Base-by-base conservation (phyloP, 495 filamentous ascomycete species). In the Aspergillus egyptiacus region DNA sequence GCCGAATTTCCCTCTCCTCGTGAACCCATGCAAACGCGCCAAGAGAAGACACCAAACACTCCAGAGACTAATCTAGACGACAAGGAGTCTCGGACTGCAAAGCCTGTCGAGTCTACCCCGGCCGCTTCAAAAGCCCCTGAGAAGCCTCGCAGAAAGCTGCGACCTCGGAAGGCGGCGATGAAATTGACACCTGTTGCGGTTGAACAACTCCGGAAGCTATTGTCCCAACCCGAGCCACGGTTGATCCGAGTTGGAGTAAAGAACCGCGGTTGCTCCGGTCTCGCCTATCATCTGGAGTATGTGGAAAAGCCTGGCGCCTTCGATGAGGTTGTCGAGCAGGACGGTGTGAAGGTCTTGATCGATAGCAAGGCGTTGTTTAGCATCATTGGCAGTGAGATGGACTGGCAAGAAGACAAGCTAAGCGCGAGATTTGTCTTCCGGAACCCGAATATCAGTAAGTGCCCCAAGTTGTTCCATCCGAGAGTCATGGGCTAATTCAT, bases 311-410 rank as follows among this genome's bases (percentile, higher is more conserved):
- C 90, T 1, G 87, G 80, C 2, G 75, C 74, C 34, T 93, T 96
- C 54, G 93, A 98, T 63, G 93, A 98, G 62, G 72, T 84, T 47
- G 90, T 98, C 11, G 90, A 93, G 60, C 94, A 97, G 62, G 93
- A 96, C 57, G 93, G 90, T 3, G 93, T 98, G 11, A 93, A 85
- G 72, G 94, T 98, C 25, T 60, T 98, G 66, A 88, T 98, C 45
- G 93, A 98, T 69, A 90, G 86, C 70, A 97, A 96, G 70, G 93
- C 93, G 50, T 71, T 98, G 49, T 93, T 98, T 58, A 96, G 88
- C 62, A 96, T 98, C 34, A 95, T 98, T 64, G 93, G 94, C 7
- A 96, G 87, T 57, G 93, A 97, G 75, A 98, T 98, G 93, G 93
- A 98, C 62, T 98, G 91, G 91, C 79, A 91, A 2, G 91, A 97